phyloP scores from a whole-genome alignment of 768 basidiomycete genomes.

The Tricholoma saponaceum region DNA sequence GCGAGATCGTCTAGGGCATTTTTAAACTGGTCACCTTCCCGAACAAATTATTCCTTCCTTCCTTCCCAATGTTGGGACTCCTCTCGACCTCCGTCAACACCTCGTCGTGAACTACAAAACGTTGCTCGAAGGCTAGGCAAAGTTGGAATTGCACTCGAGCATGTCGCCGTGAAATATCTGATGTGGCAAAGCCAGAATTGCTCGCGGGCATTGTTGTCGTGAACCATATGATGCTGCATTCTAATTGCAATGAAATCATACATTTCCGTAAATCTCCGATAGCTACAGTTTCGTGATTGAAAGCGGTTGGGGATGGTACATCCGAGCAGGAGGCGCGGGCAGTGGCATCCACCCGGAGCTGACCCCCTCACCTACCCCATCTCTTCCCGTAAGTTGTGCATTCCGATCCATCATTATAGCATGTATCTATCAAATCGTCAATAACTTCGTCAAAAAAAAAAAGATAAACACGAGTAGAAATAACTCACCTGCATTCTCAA shows the following conservation, averaged over 20 bases:
- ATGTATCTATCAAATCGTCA: constrained; percentile 41
- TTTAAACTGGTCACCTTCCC: too few species aligned
- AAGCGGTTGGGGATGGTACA: constrained; percentile 14
- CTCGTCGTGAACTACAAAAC: not conserved
- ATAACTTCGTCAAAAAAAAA: not conserved
- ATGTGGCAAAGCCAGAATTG: not conserved
- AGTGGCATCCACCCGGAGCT: constrained; percentile 12
- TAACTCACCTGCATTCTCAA: constrained; percentile 69
- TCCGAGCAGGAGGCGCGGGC: constrained; percentile 8
- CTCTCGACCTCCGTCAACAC: too few species aligned
- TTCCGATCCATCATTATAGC: constrained; percentile 76
- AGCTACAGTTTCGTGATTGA: constrained; percentile 29
- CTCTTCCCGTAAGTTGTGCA: constrained; percentile 48
- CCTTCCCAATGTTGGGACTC: too few species aligned
- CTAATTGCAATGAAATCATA: not conserved
- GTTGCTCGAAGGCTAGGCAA: not conserved
- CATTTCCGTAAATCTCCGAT: not conserved
- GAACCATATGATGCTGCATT: too few species aligned
- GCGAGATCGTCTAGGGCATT: too few species aligned
- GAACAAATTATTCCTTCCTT: too few species aligned
- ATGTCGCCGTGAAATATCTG: too few species aligned
- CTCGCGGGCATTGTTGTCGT: too few species aligned
- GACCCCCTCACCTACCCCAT: constrained; percentile 16
- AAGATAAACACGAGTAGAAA: not conserved
- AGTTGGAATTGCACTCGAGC: not conserved